phyloP scores from a whole-genome alignment of 148 eudicot species.

The Camellia sinensis region DNA sequence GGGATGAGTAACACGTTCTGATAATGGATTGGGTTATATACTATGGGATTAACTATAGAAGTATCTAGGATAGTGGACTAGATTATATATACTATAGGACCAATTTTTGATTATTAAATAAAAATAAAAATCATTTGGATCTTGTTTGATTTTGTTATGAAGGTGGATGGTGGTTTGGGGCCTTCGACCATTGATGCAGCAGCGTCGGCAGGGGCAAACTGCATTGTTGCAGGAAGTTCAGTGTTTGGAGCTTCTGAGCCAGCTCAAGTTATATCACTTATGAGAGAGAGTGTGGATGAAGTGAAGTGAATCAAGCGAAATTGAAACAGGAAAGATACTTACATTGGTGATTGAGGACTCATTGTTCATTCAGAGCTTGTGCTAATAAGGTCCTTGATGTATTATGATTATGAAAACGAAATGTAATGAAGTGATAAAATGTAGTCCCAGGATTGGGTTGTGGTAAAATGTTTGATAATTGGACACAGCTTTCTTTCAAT shows the following conservation, averaged over 20 bases:
- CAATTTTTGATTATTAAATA: too few species aligned
- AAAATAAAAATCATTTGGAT: too few species aligned
- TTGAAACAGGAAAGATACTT: constrained; percentile 20
- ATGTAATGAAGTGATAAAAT: background rate
- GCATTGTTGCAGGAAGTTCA: constrained; percentile 96
- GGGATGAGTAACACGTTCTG: too few species aligned
- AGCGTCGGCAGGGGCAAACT: constrained; percentile 91
- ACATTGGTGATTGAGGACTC: background rate
- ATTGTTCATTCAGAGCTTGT: background rate
- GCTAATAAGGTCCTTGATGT: constrained; percentile 5
- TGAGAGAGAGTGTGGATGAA: constrained; percentile 64
- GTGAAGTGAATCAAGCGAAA: constrained; percentile 28
- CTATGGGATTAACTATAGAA: too few species aligned
- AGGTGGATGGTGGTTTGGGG: constrained; percentile 98
- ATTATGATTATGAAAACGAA: background rate
- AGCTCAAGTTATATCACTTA: constrained; percentile 69
- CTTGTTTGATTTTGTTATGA: background rate
- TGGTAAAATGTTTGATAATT: too few species aligned
- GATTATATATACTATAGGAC: too few species aligned
- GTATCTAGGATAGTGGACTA: too few species aligned
- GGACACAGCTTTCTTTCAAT: too few species aligned
- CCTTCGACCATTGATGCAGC: constrained; percentile 82
- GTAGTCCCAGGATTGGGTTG: too few species aligned
- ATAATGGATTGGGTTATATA: too few species aligned
- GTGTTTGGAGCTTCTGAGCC: constrained; percentile 90